Evolutionary conservation across 495 filamentous ascomycete genomes (phyloP).

Genomic region (Antarctomyces pellizariae): DNA sequence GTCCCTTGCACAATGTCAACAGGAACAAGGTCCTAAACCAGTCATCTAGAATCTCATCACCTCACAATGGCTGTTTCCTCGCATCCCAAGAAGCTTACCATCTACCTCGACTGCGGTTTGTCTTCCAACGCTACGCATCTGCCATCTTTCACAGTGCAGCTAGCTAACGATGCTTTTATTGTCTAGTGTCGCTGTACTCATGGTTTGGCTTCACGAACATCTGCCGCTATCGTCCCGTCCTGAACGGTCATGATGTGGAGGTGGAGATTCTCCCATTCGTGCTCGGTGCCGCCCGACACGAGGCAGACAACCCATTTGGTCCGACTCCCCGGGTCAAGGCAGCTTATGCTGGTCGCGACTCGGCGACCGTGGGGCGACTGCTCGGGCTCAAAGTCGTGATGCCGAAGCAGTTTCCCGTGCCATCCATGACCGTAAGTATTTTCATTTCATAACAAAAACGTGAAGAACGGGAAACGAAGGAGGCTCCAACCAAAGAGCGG

Average conservation of each 20-base stretch:
- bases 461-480: too few relatives aligned
- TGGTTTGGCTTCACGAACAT: conserved; percentile 8
- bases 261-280: conserved; percentile 8
- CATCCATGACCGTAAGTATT: conserved; percentile 4
- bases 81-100: conserved; percentile 6
- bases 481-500: too few relatives aligned
- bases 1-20: too few relatives aligned
- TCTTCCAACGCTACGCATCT: neutral
- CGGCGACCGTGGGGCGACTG: conserved; percentile 3
- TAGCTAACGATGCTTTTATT: neutral
- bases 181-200: conserved; percentile 5
- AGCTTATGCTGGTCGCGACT: conserved; percentile 4
- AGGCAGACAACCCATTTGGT: conserved; percentile 3
- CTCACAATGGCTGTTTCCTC: too few relatives aligned
- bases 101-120: conserved; percentile 8
- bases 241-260: conserved; percentile 3
- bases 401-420: conserved; percentile 5
- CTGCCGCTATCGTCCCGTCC: conserved; percentile 1
- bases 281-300: conserved; percentile 5
- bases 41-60: too few relatives aligned
- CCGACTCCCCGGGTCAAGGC: conserved; percentile 6
- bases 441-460: too few relatives aligned
- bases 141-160: neutral
- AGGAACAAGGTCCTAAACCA: too few relatives aligned
- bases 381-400: conserved; percentile 5